A percentile compares a stretch with the other conserved stretches of the same genome.
phyloP scores from a whole-genome alignment of 768 basidiomycete species.

The Flagelloscypha sp. region DNA sequence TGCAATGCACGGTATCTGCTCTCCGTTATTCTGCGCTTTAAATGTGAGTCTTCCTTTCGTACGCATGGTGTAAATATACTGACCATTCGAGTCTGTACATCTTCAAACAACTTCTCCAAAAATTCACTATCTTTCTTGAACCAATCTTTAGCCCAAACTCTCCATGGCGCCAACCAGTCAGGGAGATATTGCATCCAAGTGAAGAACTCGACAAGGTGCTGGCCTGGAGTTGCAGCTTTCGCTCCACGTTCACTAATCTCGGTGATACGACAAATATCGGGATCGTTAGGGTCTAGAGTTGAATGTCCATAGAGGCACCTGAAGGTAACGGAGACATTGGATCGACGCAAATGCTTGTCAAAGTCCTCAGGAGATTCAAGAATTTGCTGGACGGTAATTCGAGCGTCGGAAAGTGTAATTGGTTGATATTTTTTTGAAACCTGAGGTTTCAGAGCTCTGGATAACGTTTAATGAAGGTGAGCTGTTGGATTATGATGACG shows the following conservation, averaged over 20 bases:
- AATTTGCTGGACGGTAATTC: slow-evolving; percentile 6
- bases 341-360: slow-evolving; percentile 9
- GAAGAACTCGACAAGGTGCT: slow-evolving; percentile 25
- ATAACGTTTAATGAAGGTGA: neutral
- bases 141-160: slow-evolving; percentile 13
- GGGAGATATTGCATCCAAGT: slow-evolving; percentile 25
- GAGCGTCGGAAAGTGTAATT: slow-evolving; percentile 9
- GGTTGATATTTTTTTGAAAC: slow-evolving; percentile 7
- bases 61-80: too few relatives aligned
- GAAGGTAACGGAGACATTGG: slow-evolving; percentile 6
- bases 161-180: slow-evolving; percentile 18
- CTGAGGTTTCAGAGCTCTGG: slow-evolving; percentile 9
- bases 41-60: too few relatives aligned
- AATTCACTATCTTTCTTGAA: slow-evolving; percentile 10
- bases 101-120: slow-evolving; percentile 12
- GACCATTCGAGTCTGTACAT: neutral
- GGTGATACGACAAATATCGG: slow-evolving; percentile 10
- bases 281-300: slow-evolving; percentile 6
- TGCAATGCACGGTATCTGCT: too few relatives aligned
- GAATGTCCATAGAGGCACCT: slow-evolving; percentile 13
- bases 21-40: too few relatives aligned
- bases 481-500: slow-evolving; percentile 1
- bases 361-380: slow-evolving; percentile 3
- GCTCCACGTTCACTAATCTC: slow-evolving; percentile 19
- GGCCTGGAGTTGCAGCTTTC: slow-evolving; percentile 24